A percentile compares a stretch with the other conserved stretches of the same genome.
These are phyloP conservation scores for Xylaria sp. DNA, from an alignment of 2,329 filamentous ascomycete genomes.

Conservation along the genomic window DNA sequence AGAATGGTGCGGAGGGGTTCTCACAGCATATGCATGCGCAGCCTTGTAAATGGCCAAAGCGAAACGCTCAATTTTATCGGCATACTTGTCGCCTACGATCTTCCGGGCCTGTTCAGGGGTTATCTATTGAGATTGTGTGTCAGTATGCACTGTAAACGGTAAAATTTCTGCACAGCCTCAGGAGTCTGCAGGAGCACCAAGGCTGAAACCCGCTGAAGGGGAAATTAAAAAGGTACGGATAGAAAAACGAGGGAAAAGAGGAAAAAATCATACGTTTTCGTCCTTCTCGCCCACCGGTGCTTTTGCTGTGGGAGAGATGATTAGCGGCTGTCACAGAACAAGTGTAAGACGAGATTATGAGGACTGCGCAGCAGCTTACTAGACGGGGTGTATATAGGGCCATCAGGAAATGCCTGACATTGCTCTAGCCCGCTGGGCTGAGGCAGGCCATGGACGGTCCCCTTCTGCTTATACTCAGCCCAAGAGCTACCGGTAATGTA, in stretches of 20 bases:
- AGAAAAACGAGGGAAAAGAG: not conserved
- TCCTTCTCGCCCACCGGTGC: constrained; percentile 78
- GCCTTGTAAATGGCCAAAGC: constrained; percentile 67
- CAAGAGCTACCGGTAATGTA: constrained; percentile 89
- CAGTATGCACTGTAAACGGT: not conserved
- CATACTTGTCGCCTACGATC: constrained; percentile 70
- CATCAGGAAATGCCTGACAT: constrained; percentile 69
- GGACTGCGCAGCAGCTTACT: constrained; percentile 14
- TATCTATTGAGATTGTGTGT: constrained; percentile 52
- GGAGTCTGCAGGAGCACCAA: not conserved
- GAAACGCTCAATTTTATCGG: constrained; percentile 67
- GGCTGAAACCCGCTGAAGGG: not conserved
- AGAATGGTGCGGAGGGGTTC: not conserved
- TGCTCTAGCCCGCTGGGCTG: constrained; percentile 72
- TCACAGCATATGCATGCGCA: constrained; percentile 65
- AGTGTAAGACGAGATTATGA: not conserved
- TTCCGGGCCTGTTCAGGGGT: constrained; percentile 66
- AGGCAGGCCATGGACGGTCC: constrained; percentile 80
- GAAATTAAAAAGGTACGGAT: too few relatives aligned
- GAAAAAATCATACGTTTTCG: constrained; percentile 63
- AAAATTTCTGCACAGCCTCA: not conserved
- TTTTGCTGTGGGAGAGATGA: constrained; percentile 64
- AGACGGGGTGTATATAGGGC: constrained; percentile 73
- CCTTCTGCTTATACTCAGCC: constrained; percentile 72
- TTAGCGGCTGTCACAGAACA: not conserved